Conservation (phyloP, 768 basidiomycete species). For the Pulveroboletus sp. region DNA sequence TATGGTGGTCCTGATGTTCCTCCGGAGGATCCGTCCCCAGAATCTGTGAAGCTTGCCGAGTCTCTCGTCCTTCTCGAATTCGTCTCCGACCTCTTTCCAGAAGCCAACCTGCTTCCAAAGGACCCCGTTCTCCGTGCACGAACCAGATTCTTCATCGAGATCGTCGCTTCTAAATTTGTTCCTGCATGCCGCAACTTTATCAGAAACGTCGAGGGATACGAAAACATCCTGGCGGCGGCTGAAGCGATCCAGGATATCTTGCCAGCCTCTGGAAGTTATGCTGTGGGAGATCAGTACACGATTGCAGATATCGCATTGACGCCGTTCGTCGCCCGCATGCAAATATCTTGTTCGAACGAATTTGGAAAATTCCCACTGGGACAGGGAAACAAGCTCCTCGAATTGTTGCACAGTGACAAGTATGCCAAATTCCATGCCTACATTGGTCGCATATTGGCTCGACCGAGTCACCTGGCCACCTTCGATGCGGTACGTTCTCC, state of each 20-base stretch:
- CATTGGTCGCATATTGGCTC: constrained; percentile 40
- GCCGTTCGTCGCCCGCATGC: constrained; percentile 57
- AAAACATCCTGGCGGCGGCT: constrained; percentile 39
- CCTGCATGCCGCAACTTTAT: constrained; percentile 38
- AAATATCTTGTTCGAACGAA: constrained; percentile 44
- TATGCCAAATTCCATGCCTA: constrained; percentile 53
- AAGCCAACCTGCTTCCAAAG: constrained; percentile 45
- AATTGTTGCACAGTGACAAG: constrained; percentile 37
- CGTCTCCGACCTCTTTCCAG: constrained; percentile 55
- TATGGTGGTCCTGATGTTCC: constrained; percentile 58
- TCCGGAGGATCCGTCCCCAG: constrained; percentile 54
- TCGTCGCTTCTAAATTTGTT: constrained; percentile 43
- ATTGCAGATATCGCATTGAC: constrained; percentile 59
- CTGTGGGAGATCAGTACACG: constrained; percentile 31
- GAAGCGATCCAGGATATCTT: constrained; percentile 51
- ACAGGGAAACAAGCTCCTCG: constrained; percentile 42
- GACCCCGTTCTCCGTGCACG: constrained; percentile 56
- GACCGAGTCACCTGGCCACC: constrained; percentile 53
- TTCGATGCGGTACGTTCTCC: constrained; percentile 46
- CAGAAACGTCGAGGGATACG: constrained; percentile 38
- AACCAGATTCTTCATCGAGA: constrained; percentile 61
- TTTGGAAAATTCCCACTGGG: constrained; percentile 48
- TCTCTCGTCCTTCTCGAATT: constrained; percentile 66
- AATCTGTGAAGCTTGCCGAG: constrained; percentile 59
- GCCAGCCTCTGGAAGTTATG: constrained; percentile 39